These are phyloP conservation scores for Nemania sp. DNA, from an alignment of 2,329 filamentous ascomycete species.

Conservation along the genomic window DNA sequence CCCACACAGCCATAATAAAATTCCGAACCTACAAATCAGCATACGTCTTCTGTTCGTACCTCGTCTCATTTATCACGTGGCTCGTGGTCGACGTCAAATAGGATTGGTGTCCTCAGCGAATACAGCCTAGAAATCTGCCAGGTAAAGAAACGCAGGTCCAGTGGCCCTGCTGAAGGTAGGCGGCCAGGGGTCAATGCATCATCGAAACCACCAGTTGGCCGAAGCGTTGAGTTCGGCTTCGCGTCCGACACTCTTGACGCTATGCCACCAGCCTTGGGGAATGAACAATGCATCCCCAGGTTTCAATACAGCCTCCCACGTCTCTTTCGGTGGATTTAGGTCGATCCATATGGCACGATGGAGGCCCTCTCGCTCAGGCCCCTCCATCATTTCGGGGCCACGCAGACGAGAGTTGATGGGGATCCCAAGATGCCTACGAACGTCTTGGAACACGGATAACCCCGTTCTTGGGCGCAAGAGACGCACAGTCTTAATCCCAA, in stretches of 20 bases:
- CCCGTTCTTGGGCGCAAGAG: slow-evolving; percentile 69
- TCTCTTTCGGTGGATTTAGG: slow-evolving; percentile 32
- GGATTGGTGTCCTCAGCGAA: too few relatives aligned
- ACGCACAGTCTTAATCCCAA: slow-evolving; percentile 72
- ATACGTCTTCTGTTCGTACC: too few relatives aligned
- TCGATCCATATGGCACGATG: slow-evolving; percentile 71
- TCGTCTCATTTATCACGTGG: too few relatives aligned
- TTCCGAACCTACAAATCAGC: too few relatives aligned
- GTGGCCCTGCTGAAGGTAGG: background rate
- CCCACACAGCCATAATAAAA: too few relatives aligned
- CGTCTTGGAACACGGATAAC: slow-evolving; percentile 60
- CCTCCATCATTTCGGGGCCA: slow-evolving; percentile 90
- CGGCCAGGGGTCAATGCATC: slow-evolving; percentile 34
- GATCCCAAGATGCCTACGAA: slow-evolving; percentile 47
- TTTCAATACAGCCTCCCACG: slow-evolving; percentile 59
- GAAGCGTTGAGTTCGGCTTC: slow-evolving; percentile 44
- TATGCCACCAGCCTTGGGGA: slow-evolving; percentile 86
- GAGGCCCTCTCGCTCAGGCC: slow-evolving; percentile 67
- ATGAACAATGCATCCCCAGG: slow-evolving; percentile 77
- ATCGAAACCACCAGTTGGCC: slow-evolving; percentile 83
- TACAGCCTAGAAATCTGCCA: too few relatives aligned
- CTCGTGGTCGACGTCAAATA: too few relatives aligned
- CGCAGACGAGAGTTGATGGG: slow-evolving; percentile 58
- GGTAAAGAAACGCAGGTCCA: too few relatives aligned
- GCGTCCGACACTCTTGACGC: slow-evolving; percentile 65